Percentiles rank a stretch among this genome's conserved stretches.
Evolutionary conservation across 164 flowering plant genomes (phyloP).

Genomic region (Platanus orientalis): DNA sequence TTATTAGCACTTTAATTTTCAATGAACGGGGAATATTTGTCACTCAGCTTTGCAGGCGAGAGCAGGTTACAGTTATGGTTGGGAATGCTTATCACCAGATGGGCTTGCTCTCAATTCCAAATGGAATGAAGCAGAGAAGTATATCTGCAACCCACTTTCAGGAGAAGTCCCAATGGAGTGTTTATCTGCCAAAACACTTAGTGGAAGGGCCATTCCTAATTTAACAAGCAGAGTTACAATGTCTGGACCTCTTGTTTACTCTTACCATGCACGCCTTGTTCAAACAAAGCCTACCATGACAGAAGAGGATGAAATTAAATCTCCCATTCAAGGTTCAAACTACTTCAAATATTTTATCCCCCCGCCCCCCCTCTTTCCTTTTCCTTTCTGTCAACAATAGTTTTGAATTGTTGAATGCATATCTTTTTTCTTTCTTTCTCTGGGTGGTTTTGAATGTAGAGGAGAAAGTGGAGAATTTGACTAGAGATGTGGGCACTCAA

Average conservation of each 20-base stretch:
- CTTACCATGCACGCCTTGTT: slow-evolving; percentile 24
- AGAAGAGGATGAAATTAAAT: slow-evolving; percentile 15
- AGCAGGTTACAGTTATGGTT: slow-evolving; percentile 34
- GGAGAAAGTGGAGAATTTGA: slow-evolving; percentile 27
- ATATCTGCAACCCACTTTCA: slow-evolving; percentile 80
- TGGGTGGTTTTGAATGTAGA: slow-evolving; percentile 19
- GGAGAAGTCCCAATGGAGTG: slow-evolving; percentile 89
- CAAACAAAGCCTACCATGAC: slow-evolving; percentile 21
- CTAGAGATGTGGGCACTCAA: slow-evolving; percentile 73
- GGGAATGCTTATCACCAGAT: slow-evolving; percentile 71
- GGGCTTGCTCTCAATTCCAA: slow-evolving; percentile 72
- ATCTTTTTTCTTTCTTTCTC: neutral
- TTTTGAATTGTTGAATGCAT: neutral
- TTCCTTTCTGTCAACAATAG: neutral
- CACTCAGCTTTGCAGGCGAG: slow-evolving; percentile 68
- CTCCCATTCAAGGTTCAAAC: slow-evolving; percentile 31
- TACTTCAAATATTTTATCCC: neutral
- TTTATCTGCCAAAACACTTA: slow-evolving; percentile 68
- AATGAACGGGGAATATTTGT: neutral
- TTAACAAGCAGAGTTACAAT: slow-evolving; percentile 45
- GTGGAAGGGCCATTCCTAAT: slow-evolving; percentile 45
- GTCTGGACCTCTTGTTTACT: slow-evolving; percentile 71
- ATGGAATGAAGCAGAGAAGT: slow-evolving; percentile 92
- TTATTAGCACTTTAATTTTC: neutral
- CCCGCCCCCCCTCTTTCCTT: too few relatives aligned